Conservation (phyloP, 371 early-diverging fungal species). For the Mucor velutinosus region DNA sequence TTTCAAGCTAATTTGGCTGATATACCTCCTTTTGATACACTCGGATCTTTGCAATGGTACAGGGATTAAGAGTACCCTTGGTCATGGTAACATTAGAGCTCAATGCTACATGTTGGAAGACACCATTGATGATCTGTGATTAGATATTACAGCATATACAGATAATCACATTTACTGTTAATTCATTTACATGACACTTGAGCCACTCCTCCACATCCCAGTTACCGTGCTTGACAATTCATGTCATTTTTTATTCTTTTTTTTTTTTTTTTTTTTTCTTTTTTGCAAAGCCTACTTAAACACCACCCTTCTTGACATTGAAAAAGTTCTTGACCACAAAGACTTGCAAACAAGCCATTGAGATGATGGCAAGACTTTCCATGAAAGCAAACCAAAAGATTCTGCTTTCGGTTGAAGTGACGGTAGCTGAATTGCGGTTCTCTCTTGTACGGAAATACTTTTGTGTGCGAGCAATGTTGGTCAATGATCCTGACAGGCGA, state of each 20-base stretch:
- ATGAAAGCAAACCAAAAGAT: constrained; percentile 87
- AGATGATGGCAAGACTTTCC: constrained; percentile 73
- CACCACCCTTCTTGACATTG: constrained; percentile 62
- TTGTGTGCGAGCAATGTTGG: constrained; percentile 71
- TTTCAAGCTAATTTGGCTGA: not conserved
- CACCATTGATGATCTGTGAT: not conserved
- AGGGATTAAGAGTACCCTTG: not conserved
- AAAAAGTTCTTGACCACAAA: constrained; percentile 81
- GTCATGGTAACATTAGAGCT: not conserved
- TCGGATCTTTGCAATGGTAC: not conserved
- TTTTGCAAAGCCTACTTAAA: constrained; percentile 21
- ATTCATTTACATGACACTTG: not conserved
- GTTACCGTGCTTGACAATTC: not conserved
- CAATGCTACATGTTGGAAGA: not conserved
- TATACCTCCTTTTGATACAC: not conserved
- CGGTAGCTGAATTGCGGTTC: constrained; percentile 85
- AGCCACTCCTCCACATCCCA: not conserved
- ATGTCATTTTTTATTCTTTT: not conserved
- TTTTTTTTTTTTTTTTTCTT: not conserved
- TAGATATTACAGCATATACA: not conserved
- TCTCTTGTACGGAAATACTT: constrained; percentile 85
- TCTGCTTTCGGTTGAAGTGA: constrained; percentile 75
- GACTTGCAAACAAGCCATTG: constrained; percentile 85
- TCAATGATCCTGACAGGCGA: constrained; percentile 58
- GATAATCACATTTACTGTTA: not conserved